These are phyloP conservation scores for Hansenula anomala DNA, from an alignment of 1,139 yeast species.

Conservation along the genomic window DNA sequence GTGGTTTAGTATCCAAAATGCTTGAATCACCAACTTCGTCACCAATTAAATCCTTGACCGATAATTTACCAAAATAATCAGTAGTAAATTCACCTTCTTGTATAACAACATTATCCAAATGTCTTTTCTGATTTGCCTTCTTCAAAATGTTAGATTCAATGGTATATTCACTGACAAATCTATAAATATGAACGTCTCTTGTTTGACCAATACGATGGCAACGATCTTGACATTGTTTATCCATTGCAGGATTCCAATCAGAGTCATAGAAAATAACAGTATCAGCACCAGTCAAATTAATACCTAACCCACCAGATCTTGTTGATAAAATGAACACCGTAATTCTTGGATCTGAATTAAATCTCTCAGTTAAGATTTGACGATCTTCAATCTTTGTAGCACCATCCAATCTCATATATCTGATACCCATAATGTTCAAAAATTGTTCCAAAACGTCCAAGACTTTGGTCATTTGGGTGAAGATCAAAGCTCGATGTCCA, in stretches of 20 bases:
- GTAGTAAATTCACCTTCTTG: conserved; percentile 99
- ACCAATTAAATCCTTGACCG: conserved; percentile 76
- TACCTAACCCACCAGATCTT: conserved; percentile 97
- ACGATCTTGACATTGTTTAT: conserved; percentile 97
- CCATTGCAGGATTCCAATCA: conserved; percentile 99
- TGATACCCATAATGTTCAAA: conserved; percentile 87
- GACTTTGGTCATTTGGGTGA: conserved; percentile 98
- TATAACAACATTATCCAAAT: conserved; percentile 91
- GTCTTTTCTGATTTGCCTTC: conserved; percentile 94
- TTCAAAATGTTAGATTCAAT: conserved; percentile 92
- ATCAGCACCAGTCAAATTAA: conserved; percentile 96
- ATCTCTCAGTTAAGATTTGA: conserved; percentile 87
- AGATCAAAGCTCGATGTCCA: conserved; percentile 92
- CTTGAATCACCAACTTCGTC: conserved; percentile 35
- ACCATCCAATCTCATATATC: conserved; percentile 95
- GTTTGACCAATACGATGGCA: conserved; percentile 99
- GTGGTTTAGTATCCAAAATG: conserved; percentile 29
- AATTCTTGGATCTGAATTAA: conserved; percentile 79
- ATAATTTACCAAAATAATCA: conserved; percentile 85
- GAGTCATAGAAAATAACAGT: conserved; percentile 98
- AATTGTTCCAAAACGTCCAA: conserved; percentile 91
- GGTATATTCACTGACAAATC: conserved; percentile 94
- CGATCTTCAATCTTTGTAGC: conserved; percentile 97
- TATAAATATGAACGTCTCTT: conserved; percentile 93
- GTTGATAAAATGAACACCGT: conserved; percentile 93